Percentiles rank a stretch among this genome's conserved stretches.
These are phyloP conservation scores for Pichia sp. DNA, from an alignment of 1,139 yeast species.

Conservation along the genomic window DNA sequence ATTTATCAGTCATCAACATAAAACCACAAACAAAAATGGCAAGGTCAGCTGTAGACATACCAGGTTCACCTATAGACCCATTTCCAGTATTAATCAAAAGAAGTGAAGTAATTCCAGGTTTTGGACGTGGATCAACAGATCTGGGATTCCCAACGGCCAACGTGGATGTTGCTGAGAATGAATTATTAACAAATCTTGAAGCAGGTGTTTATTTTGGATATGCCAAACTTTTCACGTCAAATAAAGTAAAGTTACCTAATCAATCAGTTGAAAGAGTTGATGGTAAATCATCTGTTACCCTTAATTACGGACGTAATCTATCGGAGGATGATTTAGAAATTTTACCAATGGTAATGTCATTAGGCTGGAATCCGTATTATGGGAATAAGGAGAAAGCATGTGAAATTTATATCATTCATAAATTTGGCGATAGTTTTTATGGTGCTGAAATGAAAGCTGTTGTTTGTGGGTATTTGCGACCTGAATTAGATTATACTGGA, in stretches of 20 bases:
- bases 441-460: slow-evolving; percentile 69
- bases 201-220: slow-evolving; percentile 93
- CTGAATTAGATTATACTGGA: slow-evolving; percentile 82
- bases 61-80: slow-evolving; percentile 49
- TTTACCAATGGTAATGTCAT: slow-evolving; percentile 87
- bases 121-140: slow-evolving; percentile 92
- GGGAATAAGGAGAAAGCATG: slow-evolving; percentile 72
- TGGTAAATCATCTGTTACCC: slow-evolving; percentile 41
- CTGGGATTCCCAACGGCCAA: slow-evolving; percentile 96
- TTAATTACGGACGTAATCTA: slow-evolving; percentile 57
- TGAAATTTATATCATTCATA: slow-evolving; percentile 80
- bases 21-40: slow-evolving; percentile 11
- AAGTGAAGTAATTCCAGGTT: slow-evolving; percentile 70
- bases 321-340: slow-evolving; percentile 36
- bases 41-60: slow-evolving; percentile 29
- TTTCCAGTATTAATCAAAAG: slow-evolving; percentile 54
- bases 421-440: slow-evolving; percentile 61
- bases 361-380: slow-evolving; percentile 95
- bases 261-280: slow-evolving; percentile 31
- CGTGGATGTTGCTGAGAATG: slow-evolving; percentile 54
- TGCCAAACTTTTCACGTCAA: slow-evolving; percentile 36
- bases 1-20: background rate
- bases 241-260: background rate
- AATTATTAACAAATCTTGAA: slow-evolving; percentile 40
- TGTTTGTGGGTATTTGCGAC: slow-evolving; percentile 84